Conservation (phyloP, 257 asterid genomes). For the Nicotiana tomentosiformis region DNA sequence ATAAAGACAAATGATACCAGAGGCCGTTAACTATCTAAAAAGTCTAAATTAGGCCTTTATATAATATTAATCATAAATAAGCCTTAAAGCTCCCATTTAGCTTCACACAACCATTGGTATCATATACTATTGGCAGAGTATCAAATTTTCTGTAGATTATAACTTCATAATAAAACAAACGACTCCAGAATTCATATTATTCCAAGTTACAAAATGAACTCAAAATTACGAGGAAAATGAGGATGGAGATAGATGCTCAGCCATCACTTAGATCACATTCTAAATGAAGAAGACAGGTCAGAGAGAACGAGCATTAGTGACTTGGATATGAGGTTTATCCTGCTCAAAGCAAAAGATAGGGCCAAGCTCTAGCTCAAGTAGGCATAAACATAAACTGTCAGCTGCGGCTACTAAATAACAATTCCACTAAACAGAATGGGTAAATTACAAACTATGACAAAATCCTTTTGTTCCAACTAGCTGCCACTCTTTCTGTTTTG, state of each 20-base stretch:
- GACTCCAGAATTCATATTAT: background rate
- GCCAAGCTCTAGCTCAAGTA: background rate
- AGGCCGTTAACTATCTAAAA: background rate
- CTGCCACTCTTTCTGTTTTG: background rate
- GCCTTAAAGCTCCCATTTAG: background rate
- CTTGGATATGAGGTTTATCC: background rate
- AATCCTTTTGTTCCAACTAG: background rate
- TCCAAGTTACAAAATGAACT: background rate
- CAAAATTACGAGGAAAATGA: background rate
- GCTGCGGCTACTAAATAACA: background rate
- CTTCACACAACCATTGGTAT: background rate
- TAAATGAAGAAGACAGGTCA: background rate
- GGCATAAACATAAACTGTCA: background rate
- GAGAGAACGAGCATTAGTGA: background rate
- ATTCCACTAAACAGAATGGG: background rate
- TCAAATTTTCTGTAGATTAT: no score
- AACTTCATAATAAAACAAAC: background rate
- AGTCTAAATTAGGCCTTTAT: background rate
- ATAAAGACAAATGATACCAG: background rate
- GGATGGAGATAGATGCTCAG: background rate
- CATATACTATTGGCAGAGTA: no score
- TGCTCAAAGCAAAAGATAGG: background rate
- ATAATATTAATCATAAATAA: background rate
- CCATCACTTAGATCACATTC: background rate
- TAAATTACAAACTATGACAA: background rate